Evolutionary conservation across 1,284 basidiomycete genomes (phyloP).

Genomic region (Crepidotus sp.): DNA sequence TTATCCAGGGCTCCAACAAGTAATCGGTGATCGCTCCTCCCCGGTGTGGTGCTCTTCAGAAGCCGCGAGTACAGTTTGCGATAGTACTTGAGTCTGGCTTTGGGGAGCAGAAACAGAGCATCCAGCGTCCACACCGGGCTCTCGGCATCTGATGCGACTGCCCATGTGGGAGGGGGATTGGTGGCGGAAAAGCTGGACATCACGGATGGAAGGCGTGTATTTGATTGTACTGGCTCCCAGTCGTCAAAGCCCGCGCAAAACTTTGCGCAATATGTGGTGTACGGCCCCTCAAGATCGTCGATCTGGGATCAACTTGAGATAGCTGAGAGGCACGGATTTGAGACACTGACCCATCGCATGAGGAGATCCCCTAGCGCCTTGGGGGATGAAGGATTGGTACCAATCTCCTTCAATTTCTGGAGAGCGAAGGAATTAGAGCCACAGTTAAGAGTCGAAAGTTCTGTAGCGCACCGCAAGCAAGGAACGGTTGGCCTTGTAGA

Average conservation of each 20-base stretch:
- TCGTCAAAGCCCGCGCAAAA: constrained; percentile 76
- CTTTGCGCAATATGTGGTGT: constrained; percentile 71
- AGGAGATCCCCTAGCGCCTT: constrained; percentile 92
- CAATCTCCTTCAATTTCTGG: constrained; percentile 91
- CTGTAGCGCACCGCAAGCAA: constrained; percentile 60
- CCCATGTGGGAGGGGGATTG: constrained; percentile 48
- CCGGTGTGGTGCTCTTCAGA: constrained; percentile 82
- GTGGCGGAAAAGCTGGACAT: constrained; percentile 62
- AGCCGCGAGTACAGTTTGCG: constrained; percentile 84
- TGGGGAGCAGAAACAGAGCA: constrained; percentile 80
- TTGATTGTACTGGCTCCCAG: constrained; percentile 73
- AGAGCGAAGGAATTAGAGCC: constrained; percentile 15
- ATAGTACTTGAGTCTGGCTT: constrained; percentile 83
- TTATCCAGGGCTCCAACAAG: constrained; percentile 76
- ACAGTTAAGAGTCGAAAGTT: background rate
- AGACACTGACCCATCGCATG: constrained; percentile 81
- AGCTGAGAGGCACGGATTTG: background rate
- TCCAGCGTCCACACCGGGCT: constrained; percentile 77
- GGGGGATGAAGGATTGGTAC: constrained; percentile 86
- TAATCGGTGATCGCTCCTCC: constrained; percentile 80
- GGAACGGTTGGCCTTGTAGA: constrained; percentile 86
- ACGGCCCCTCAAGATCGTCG: constrained; percentile 82
- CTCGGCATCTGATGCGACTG: constrained; percentile 28
- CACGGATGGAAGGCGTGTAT: constrained; percentile 62
- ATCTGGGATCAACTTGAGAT: constrained; percentile 46